A percentile compares a stretch with the other conserved stretches of the same genome.
Evolutionary conservation across 441 rosid genomes (phyloP).

Genomic region (Iberis amara): DNA sequence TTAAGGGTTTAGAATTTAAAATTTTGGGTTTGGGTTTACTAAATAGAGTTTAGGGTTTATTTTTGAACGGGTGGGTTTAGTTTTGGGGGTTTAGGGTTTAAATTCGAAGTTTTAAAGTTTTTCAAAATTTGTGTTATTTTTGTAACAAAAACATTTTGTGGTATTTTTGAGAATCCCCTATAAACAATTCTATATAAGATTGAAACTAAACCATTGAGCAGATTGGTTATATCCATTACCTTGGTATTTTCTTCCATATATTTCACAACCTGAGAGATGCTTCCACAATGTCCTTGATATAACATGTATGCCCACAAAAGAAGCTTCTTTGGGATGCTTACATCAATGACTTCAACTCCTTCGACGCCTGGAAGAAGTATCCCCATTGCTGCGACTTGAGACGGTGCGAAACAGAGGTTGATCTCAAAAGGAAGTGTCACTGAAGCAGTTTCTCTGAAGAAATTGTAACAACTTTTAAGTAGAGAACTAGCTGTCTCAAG

Average conservation of each 20-base stretch:
- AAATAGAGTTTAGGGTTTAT: too few relatives aligned
- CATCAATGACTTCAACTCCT: conserved; percentile 75
- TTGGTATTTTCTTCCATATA: conserved; percentile 86
- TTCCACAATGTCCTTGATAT: conserved; percentile 68
- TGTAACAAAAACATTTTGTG: too few relatives aligned
- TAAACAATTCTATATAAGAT: conserved; percentile 10
- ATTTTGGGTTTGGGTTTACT: too few relatives aligned
- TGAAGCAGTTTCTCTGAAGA: conserved; percentile 78
- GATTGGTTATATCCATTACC: conserved; percentile 39
- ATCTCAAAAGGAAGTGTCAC: conserved; percentile 59
- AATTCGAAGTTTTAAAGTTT: too few relatives aligned
- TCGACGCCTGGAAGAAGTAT: conserved; percentile 47
- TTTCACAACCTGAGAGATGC: conserved; percentile 69
- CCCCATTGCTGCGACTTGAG: conserved; percentile 39
- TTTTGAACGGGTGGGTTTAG: too few relatives aligned
- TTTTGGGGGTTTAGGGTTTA: too few relatives aligned
- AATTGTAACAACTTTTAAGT: conserved; percentile 73
- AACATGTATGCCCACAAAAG: conserved; percentile 88
- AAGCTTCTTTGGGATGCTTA: conserved; percentile 89
- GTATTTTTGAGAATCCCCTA: too few relatives aligned
- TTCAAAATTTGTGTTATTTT: too few relatives aligned
- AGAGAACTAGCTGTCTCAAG: conserved; percentile 65
- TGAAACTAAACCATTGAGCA: conserved; percentile 3
- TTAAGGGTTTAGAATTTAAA: too few relatives aligned
- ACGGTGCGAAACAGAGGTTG: conserved; percentile 59